phyloP scores from a whole-genome alignment of 768 basidiomycete genomes.

The Chiua virens region DNA sequence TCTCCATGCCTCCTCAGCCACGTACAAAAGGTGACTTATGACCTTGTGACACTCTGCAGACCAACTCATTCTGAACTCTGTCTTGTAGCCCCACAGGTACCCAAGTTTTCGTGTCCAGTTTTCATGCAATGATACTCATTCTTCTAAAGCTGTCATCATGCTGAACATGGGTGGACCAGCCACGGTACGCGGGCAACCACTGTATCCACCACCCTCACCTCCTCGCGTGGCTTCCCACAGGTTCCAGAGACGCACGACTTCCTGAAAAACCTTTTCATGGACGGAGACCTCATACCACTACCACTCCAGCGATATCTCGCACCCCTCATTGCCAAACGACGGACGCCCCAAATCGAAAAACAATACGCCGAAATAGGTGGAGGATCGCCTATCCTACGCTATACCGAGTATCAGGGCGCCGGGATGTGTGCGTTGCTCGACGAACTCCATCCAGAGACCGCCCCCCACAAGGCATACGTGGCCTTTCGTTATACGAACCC shows the following conservation, averaged over 20 bases:
- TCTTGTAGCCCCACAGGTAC: constrained; percentile 62
- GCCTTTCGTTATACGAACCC: constrained; percentile 94
- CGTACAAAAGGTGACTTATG: constrained; percentile 43
- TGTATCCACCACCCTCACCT: background rate
- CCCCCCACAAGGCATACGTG: constrained; percentile 94
- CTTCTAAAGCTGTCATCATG: constrained; percentile 79
- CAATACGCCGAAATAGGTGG: constrained; percentile 96
- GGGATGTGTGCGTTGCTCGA: constrained; percentile 90
- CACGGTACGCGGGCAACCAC: constrained; percentile 55
- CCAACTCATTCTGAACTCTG: constrained; percentile 12
- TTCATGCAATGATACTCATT: constrained; percentile 6
- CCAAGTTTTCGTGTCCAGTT: background rate
- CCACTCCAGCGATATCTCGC: constrained; percentile 90
- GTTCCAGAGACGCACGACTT: constrained; percentile 92
- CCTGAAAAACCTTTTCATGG: constrained; percentile 88
- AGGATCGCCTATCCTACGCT: constrained; percentile 91
- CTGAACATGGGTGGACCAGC: constrained; percentile 99
- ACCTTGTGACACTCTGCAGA: background rate
- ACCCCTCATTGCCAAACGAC: constrained; percentile 82
- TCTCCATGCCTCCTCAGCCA: constrained; percentile 37
- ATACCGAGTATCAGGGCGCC: constrained; percentile 85
- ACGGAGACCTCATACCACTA: constrained; percentile 90
- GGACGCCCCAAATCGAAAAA: constrained; percentile 90
- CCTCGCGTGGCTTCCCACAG: constrained; percentile 38
- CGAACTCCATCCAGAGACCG: constrained; percentile 89